Evolutionary conservation across 305 asterid genomes (phyloP), one percentile per base, ranked within the genome.

Genomic region (Fraxinus velutina): DNA sequence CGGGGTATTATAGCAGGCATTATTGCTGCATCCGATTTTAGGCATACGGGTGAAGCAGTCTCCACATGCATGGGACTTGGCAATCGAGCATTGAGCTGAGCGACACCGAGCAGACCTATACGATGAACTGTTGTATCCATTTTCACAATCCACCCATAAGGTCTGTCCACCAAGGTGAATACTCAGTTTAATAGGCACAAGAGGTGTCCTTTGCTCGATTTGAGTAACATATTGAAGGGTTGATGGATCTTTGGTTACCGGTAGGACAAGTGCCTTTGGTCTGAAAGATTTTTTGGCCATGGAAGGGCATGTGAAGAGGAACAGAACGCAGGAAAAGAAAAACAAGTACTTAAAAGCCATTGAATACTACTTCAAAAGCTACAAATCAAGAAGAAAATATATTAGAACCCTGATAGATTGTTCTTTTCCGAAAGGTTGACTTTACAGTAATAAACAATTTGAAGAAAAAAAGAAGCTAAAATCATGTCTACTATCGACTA

Each of bases 141-240:
- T 74, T 5, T 83, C 90, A 60, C 95, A 90, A n/a, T 88, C 91
- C 13, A 84, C 88, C 95, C 92, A 90, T 7, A 91, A 70, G 52
- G 87, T 78, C 29, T 86, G 91, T 0, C 92, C 92, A 60, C 93
- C 92, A 10, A 89, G 79, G 84, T 91, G 90, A 9, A 91, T 24
- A 13, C 86, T 82, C 33, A 91, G 22, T 32, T 86, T 87, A 21
- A 89, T 85, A 13, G 89, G 84, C 39, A 77, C 84, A 21, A 87
- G 86, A 13, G 93, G 93, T 10, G 92, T 90, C 76, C 91, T 47
- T 83, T 89, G 91, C 57, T 27, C 22, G 4, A 90, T 82, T 22
- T 85, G 78, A 75, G 90, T 82, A 8, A 83, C 0, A 83, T 90
- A 86, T 85, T 90, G 95, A 75, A 57, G 64, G 17, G 92, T 87